A percentile compares a stretch with the other conserved stretches of the same genome.
These are phyloP conservation scores for Metarhizium guizhouense DNA, from an alignment of 2,329 filamentous ascomycete genomes.

Conservation along the genomic window DNA sequence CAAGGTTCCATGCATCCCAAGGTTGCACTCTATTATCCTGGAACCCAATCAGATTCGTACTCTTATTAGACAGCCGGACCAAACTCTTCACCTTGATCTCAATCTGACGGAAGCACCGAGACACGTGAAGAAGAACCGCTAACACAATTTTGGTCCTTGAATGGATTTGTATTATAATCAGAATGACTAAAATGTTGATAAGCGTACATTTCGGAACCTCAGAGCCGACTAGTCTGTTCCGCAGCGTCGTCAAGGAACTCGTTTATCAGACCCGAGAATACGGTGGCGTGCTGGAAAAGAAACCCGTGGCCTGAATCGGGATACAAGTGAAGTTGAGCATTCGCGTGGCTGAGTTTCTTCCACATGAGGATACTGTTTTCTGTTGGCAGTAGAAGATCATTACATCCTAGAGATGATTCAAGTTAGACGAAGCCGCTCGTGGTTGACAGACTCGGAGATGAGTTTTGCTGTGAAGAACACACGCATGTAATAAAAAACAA, in stretches of 20 bases:
- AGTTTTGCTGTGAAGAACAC: too few relatives aligned
- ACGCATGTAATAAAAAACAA: background rate
- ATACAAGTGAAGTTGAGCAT: slow-evolving; percentile 24
- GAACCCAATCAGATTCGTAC: background rate
- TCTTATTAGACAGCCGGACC: background rate
- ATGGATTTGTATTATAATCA: background rate
- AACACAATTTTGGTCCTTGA: background rate
- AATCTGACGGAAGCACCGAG: background rate
- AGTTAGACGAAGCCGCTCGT: background rate
- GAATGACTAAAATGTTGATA: background rate
- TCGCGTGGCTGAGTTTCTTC: slow-evolving; percentile 21
- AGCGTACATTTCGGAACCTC: background rate
- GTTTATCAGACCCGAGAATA: slow-evolving; percentile 24
- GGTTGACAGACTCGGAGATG: too few relatives aligned
- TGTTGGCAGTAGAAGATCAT: slow-evolving; percentile 25
- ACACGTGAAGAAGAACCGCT: background rate
- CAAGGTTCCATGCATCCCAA: background rate
- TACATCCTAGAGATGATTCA: slow-evolving; percentile 16
- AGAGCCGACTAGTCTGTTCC: slow-evolving; percentile 4
- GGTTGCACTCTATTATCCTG: background rate
- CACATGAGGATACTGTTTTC: slow-evolving; percentile 29
- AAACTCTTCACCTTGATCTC: background rate
- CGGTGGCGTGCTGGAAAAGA: slow-evolving; percentile 23
- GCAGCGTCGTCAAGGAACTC: slow-evolving; percentile 16
- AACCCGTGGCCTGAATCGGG: slow-evolving; percentile 28